Conservation (phyloP, 1,139 yeast species). For the Blastobotrys elegans region DNA sequence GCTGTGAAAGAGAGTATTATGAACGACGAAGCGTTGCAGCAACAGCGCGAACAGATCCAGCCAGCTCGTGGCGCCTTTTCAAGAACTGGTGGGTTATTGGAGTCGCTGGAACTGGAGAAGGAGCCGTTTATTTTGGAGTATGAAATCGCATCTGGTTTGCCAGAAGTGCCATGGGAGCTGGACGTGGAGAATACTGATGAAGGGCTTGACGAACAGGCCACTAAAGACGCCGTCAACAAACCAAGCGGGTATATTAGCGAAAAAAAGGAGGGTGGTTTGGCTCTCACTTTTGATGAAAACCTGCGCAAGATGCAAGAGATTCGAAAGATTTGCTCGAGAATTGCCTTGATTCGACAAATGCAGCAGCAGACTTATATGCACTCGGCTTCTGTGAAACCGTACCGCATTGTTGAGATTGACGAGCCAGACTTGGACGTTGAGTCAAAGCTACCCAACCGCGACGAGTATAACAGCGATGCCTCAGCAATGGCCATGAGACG, state of each 20-base stretch:
- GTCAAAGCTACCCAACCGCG: slow-evolving; percentile 68
- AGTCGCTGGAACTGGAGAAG: slow-evolving; percentile 50
- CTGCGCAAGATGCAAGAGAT: slow-evolving; percentile 81
- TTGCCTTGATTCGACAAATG: slow-evolving; percentile 83
- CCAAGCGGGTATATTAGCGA: slow-evolving; percentile 39
- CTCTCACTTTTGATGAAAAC: slow-evolving; percentile 56
- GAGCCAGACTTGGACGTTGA: slow-evolving; percentile 75
- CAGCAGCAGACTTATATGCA: slow-evolving; percentile 79
- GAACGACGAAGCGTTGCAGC: slow-evolving; percentile 26
- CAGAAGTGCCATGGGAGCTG: slow-evolving; percentile 47
- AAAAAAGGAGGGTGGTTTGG: slow-evolving; percentile 51
- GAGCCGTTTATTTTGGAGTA: slow-evolving; percentile 77
- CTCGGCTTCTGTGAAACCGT: slow-evolving; percentile 67
- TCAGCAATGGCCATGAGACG: slow-evolving; percentile 65
- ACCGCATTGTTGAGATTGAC: slow-evolving; percentile 54
- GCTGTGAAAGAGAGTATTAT: slow-evolving; percentile 15
- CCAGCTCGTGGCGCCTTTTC: slow-evolving; percentile 13
- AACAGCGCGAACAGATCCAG: slow-evolving; percentile 8
- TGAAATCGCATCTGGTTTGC: slow-evolving; percentile 76
- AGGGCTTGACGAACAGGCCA: slow-evolving; percentile 30
- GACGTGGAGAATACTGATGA: slow-evolving; percentile 43
- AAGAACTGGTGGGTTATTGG: slow-evolving; percentile 25
- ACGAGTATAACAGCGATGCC: slow-evolving; percentile 49
- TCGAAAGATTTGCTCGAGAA: slow-evolving; percentile 80
- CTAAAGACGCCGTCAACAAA: slow-evolving; percentile 34